Base-by-base conservation (phyloP, 768 basidiomycete genomes). In the Inosperma sp. region DNA sequence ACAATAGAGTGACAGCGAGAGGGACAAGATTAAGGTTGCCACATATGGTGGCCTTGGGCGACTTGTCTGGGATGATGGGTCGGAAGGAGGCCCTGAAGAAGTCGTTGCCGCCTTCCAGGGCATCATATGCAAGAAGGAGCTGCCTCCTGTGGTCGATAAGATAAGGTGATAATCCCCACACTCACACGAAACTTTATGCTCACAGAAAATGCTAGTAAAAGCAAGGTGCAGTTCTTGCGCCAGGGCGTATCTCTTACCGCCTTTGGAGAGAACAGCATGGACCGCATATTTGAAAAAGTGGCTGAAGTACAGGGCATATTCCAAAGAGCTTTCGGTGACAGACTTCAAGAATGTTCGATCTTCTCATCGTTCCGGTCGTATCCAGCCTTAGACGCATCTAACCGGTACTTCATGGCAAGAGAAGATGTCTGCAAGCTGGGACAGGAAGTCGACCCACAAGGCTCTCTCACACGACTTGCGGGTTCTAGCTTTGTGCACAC, bases 401-500 rank as follows among this genome's bases (percentile, higher is more conserved):
- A 44, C 23, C 27, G 44, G 16, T 52, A 52, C 27, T 36, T 52
- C 17, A 46, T 45, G 2, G 21, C 34, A 2, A 35, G 7, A 7
- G 9, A 7, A 2, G n/a, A 9, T 5, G 44, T 47, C 2, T 7
- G 27, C 3, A 10, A 21, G 3, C 25, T 52, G 12, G 19, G 22
- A 4, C 14, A 25, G 2, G 41, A 25, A 12, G 44, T 52, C 2
- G 51, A 46, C 16, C 51, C 51, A 2, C 14, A 34, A 2, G 51
- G 51, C 2, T 17, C 26, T 16, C 44, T 52, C 13, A 14, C 13
- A 12, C 5, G 5, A 4, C 22, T 26, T 2, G 27, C 27, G 14
- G 36, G 41, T 5, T 17, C 14, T n/a, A 22, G 19, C 7, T 47
- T 22, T 27, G 44, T 53, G 5, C 46, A 53, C 33, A 53, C 46